Conservation (phyloP, 179 eudicot genomes). For the Carnegiea gigantea region DNA sequence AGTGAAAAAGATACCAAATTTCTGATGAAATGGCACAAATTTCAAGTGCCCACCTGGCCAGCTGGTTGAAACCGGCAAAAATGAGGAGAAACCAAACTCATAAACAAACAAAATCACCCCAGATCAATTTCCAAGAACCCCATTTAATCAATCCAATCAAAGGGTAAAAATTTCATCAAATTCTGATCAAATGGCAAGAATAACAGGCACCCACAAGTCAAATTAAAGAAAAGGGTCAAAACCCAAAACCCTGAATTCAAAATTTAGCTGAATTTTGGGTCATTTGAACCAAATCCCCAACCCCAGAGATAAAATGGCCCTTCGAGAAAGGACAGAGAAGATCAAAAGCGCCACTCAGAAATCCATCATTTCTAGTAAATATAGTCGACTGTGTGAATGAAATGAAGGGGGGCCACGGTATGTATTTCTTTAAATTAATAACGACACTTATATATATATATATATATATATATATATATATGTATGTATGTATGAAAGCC, state of each 20-base stretch:
- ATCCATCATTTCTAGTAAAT: background rate
- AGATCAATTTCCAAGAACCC: conserved; percentile 17
- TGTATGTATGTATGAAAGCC: background rate
- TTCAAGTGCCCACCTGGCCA: conserved; percentile 11
- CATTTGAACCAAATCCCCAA: background rate
- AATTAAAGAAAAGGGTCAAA: background rate
- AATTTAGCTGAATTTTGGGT: background rate
- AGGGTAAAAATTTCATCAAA: background rate
- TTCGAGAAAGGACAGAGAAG: background rate
- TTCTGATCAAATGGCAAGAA: background rate
- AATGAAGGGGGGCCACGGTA: background rate
- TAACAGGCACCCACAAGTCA: background rate
- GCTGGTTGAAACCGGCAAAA: conserved; percentile 13
- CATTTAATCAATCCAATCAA: background rate
- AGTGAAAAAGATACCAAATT: background rate
- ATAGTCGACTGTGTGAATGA: background rate
- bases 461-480: too few species aligned
- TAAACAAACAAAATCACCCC: conserved; percentile 16
- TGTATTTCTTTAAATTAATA: background rate
- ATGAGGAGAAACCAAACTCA: background rate
- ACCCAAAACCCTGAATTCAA: conserved; percentile 1
- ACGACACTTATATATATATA: background rate
- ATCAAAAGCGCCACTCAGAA: background rate
- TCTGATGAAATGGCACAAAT: background rate
- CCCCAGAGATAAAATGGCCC: background rate